Conservation (phyloP, 345 rosid species). For the Syzygium oleosum region DNA sequence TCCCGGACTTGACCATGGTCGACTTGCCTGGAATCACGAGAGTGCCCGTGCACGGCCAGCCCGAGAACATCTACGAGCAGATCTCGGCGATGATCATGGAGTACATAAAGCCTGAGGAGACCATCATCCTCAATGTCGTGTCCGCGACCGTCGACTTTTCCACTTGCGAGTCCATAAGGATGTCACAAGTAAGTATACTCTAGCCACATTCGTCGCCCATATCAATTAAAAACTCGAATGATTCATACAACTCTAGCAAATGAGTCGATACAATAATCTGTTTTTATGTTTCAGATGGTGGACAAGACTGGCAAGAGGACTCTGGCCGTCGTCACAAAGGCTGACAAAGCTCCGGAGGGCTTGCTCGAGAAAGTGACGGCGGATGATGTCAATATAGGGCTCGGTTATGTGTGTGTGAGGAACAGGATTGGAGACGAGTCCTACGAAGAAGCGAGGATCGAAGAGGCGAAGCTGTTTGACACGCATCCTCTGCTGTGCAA, state of each 20-base stretch:
- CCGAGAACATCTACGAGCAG: constrained; percentile 40
- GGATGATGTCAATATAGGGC: constrained; percentile 45
- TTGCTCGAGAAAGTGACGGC: constrained; percentile 32
- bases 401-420: constrained; percentile 45
- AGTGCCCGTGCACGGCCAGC: constrained; percentile 47
- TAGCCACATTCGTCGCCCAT: not conserved
- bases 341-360: constrained; percentile 43
- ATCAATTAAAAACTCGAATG: not conserved
- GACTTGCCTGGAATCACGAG: constrained; percentile 57
- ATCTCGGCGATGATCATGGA: constrained; percentile 27
- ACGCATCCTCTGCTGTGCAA: constrained; percentile 10
- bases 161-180: constrained; percentile 45
- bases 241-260: not conserved
- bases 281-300: constrained; percentile 2
- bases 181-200: constrained; percentile 18
- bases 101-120: constrained; percentile 34
- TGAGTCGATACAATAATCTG: not conserved
- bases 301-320: constrained; percentile 38
- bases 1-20: constrained; percentile 48
- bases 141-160: constrained; percentile 37
- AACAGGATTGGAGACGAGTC: constrained; percentile 34
- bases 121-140: constrained; percentile 42
- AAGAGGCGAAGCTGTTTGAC: constrained; percentile 18
- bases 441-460: constrained; percentile 20
- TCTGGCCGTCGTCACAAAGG: constrained; percentile 43